Conservation (phyloP, 805 yeast species). For the Torulaspora quercuum region DNA sequence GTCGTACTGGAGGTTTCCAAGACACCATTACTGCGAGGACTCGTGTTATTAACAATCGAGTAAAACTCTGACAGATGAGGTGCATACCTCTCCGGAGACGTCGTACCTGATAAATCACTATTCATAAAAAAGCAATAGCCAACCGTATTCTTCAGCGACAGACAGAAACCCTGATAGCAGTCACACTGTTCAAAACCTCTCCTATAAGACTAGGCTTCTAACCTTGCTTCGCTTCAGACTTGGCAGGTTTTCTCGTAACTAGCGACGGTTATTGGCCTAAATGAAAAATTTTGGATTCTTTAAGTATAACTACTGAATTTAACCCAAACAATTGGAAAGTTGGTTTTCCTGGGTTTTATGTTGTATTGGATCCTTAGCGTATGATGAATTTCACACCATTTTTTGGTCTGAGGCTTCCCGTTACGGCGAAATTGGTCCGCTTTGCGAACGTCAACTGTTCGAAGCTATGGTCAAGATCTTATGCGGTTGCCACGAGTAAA, state of each 20-base stretch:
- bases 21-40: constrained; percentile 9
- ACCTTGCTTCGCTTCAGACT: background rate
- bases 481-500: constrained; percentile 6
- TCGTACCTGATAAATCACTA: constrained; percentile 11
- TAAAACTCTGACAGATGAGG: constrained; percentile 61
- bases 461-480: constrained; percentile 5
- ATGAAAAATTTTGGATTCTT: constrained; percentile 8
- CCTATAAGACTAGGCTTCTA: background rate
- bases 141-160: background rate
- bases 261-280: constrained; percentile 3
- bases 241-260: constrained; percentile 1
- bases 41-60: constrained; percentile 44
- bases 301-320: too few species aligned
- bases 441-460: background rate
- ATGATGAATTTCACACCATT: constrained; percentile 2
- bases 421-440: background rate
- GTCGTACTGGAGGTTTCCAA: background rate
- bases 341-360: constrained; percentile 1
- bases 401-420: constrained; percentile 1
- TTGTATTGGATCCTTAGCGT: background rate
- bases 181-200: background rate
- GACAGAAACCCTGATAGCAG: background rate
- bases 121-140: constrained; percentile 8
- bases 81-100: constrained; percentile 32
- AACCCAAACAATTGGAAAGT: too few species aligned